These are phyloP conservation scores for Penicillium dipodomyicola DNA, from an alignment of 495 filamentous ascomycete species.

Conservation along the genomic window DNA sequence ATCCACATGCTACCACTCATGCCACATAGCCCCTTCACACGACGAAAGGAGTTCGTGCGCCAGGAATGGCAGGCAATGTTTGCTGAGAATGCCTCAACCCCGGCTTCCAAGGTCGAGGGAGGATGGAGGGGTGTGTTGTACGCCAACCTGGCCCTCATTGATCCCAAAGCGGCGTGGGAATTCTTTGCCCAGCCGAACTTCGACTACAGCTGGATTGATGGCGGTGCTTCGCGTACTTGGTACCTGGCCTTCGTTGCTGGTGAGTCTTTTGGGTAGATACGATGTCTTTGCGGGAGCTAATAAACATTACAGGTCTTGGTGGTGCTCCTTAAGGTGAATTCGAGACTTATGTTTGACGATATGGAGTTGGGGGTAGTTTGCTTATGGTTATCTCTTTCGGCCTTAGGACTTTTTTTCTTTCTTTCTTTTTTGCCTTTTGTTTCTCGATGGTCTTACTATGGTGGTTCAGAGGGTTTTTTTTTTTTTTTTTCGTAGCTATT, in stretches of 20 bases:
- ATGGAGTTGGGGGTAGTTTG: background rate
- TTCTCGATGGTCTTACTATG: background rate
- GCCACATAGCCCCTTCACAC: slow-evolving; percentile 65
- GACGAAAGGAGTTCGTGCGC: slow-evolving; percentile 65
- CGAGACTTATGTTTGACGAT: background rate
- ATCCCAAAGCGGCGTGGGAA: slow-evolving; percentile 65
- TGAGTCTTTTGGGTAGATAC: slow-evolving; percentile 24
- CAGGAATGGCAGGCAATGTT: slow-evolving; percentile 90
- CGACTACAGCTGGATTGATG: slow-evolving; percentile 72
- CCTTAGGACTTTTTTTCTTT: background rate
- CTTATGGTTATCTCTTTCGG: background rate
- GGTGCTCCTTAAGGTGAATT: slow-evolving; percentile 12
- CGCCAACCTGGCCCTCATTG: slow-evolving; percentile 75
- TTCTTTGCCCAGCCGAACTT: slow-evolving; percentile 73
- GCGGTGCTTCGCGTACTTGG: slow-evolving; percentile 84
- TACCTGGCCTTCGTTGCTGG: slow-evolving; percentile 79
- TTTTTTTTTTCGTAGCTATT: background rate
- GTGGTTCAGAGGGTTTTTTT: background rate
- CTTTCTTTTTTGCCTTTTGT: background rate
- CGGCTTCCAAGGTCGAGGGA: slow-evolving; percentile 58
- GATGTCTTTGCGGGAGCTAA: slow-evolving; percentile 4
- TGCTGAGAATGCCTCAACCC: slow-evolving; percentile 36
- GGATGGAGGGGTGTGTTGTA: slow-evolving; percentile 88
- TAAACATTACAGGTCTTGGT: slow-evolving; percentile 15
- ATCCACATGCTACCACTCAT: slow-evolving; percentile 96